Evolutionary conservation across 768 basidiomycete species (phyloP), one percentile per base, ranked within the genome.

Genomic region (Tulasnella sp.): DNA sequence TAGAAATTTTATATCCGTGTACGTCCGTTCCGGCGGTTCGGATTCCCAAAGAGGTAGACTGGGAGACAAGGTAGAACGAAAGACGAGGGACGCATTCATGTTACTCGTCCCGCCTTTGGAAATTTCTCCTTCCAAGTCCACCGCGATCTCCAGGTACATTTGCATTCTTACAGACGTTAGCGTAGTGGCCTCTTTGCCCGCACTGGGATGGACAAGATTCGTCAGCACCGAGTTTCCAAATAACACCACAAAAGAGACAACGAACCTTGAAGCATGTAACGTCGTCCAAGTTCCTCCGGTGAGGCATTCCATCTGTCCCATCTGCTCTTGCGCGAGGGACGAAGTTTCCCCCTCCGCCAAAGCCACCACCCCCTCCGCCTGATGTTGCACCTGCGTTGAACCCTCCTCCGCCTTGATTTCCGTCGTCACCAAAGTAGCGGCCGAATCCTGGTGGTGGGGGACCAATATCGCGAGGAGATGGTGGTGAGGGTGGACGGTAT

Each of bases 371-470:
- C 47, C 78, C 79, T n/a, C 81, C 77, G 39, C 80, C 78, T 3
- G 78, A n/a, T n/a, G n/a, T 76, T 5, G 69, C 74, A 39, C 79
- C 47, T 17, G n/a, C 41, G n/a, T 34, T 78, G 35, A 79, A 81
- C 59, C 84, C 82, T 70, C 82, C 74, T 22, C 62, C 52, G 19
- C 74, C 78, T 3, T 80, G 82, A 71, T 90, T 83, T 76, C 91
- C 90, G 77, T 87, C 87, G 77, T 91, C 91, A 14, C 87, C 87
- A 17, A 72, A 62, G 78, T 90, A 95, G 77, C 94, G 86, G 62
- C 92, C 90, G 78, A 92, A 94, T 5, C 92, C 93, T 29, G 94
- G 93, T 0, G 94, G 93, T n/a, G 93, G 92, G 16, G 94, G 94
- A 0, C 95, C 91, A 42, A 94, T 84, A 76, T 91, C 90, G 59